A percentile compares a stretch with the other conserved stretches of the same genome.
Conservation (phyloP, 2,329 filamentous ascomycete species). For the Microdochium nivale region DNA sequence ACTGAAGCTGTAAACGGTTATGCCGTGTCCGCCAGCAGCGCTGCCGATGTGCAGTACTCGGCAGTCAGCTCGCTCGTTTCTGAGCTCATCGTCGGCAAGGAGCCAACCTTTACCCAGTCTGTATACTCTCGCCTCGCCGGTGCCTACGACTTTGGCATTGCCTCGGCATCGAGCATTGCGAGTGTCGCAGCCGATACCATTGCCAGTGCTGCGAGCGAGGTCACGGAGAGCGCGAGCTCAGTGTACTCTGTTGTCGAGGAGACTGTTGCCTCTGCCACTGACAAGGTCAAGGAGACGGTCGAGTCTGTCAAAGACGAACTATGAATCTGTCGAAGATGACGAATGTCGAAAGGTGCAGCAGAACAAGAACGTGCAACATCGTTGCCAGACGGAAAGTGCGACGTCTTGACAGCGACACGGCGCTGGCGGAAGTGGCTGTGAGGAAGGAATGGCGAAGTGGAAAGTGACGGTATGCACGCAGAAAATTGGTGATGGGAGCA, state of each 20-base stretch:
- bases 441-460: too few relatives aligned
- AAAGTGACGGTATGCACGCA: too few relatives aligned
- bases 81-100: conserved; percentile 68
- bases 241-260: conserved; percentile 10
- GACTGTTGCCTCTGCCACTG: conserved; percentile 2
- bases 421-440: too few relatives aligned
- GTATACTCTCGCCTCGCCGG: conserved; percentile 64
- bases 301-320: conserved; percentile 15
- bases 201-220: conserved; percentile 14
- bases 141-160: conserved; percentile 60
- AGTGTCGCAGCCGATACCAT: conserved; percentile 23
- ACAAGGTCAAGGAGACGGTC: conserved; percentile 16
- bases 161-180: conserved; percentile 38
- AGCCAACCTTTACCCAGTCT: conserved; percentile 74
- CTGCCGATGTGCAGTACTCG: conserved; percentile 55
- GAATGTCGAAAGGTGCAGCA: too few relatives aligned
- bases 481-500: too few relatives aligned
- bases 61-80: conserved; percentile 65
- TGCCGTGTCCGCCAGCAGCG: conserved; percentile 53
- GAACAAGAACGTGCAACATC: too few relatives aligned
- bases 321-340: conserved; percentile 1
- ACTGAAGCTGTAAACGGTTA: conserved; percentile 38
- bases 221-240: conserved; percentile 13
- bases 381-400: too few relatives aligned
- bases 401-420: too few relatives aligned